A percentile compares a stretch with the other conserved stretches of the same genome.
Conservation (phyloP, 2,329 filamentous ascomycete genomes). For the Tolypocladium sp. region DNA sequence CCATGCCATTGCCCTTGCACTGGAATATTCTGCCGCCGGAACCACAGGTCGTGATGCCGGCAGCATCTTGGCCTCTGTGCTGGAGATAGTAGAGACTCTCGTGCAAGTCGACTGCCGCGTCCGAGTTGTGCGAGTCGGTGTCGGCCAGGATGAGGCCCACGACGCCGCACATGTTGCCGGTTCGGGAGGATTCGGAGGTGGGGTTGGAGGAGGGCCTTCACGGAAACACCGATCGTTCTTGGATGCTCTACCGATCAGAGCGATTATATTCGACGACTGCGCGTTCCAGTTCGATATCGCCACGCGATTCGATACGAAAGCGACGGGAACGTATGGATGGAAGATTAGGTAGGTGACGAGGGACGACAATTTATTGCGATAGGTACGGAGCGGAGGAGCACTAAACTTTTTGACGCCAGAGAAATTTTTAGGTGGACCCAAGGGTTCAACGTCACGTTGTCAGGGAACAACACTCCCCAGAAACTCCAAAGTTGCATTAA, state of each 20-base stretch:
- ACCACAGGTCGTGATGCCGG: slow-evolving; percentile 69
- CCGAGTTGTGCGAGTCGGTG: not conserved
- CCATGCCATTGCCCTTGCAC: slow-evolving; percentile 86
- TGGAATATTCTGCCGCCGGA: slow-evolving; percentile 72
- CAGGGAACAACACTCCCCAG: too few species aligned
- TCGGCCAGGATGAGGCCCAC: slow-evolving; percentile 1
- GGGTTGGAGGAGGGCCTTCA: not conserved
- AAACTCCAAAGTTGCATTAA: too few species aligned
- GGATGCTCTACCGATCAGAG: not conserved
- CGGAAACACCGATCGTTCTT: not conserved
- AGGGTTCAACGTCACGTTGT: too few species aligned
- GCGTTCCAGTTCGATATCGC: not conserved
- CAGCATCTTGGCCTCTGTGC: slow-evolving; percentile 72
- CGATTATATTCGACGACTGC: not conserved
- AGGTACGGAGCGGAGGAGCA: too few species aligned
- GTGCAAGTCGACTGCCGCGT: slow-evolving; percentile 58
- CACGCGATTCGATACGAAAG: not conserved
- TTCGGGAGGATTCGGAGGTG: not conserved
- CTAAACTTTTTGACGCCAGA: too few species aligned
- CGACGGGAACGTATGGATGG: not conserved
- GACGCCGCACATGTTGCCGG: slow-evolving; percentile 1
- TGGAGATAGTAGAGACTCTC: slow-evolving; percentile 65
- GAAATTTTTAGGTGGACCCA: too few species aligned
- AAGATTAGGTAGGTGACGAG: not conserved
- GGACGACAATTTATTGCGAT: too few species aligned